These are phyloP conservation scores for Penicillium sp. DNA, from an alignment of 2,329 filamentous ascomycete species.

Conservation along the genomic window DNA sequence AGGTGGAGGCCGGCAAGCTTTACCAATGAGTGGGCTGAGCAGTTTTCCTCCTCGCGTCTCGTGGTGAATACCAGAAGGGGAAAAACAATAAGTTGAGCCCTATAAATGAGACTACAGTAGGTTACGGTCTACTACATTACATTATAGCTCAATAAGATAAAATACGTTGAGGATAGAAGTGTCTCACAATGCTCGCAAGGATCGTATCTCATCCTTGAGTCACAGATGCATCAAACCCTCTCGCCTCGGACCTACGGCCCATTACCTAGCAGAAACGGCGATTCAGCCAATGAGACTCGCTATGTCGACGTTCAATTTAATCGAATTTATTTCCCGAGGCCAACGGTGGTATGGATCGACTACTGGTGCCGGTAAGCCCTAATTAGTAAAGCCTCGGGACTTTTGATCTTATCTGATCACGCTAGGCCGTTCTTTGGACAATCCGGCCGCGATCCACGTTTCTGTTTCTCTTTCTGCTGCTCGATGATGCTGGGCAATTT, in stretches of 20 bases:
- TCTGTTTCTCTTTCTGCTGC: background rate
- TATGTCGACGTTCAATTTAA: conserved; percentile 3
- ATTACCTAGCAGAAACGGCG: conserved; percentile 21
- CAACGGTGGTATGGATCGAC: conserved; percentile 20
- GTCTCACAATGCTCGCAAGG: background rate
- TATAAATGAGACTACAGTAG: too few relatives aligned
- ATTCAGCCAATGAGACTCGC: conserved; percentile 12
- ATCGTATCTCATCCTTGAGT: conserved; percentile 13
- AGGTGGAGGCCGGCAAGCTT: conserved; percentile 9
- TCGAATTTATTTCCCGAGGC: conserved; percentile 7
- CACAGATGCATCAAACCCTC: conserved; percentile 7
- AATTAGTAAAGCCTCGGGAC: conserved; percentile 8
- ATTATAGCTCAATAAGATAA: background rate
- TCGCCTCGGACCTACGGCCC: conserved; percentile 4
- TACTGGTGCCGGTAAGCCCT: background rate
- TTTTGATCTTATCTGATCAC: conserved; percentile 27
- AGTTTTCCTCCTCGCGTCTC: conserved; percentile 5
- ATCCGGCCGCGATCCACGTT: conserved; percentile 12
- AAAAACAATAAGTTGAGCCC: background rate
- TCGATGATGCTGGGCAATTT: conserved; percentile 12
- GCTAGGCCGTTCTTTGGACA: conserved; percentile 13
- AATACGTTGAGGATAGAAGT: background rate
- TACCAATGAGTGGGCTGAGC: conserved; percentile 20
- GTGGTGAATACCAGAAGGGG: background rate
- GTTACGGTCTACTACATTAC: background rate